These are phyloP conservation scores for Liquidambar formosana DNA, from an alignment of 164 flowering plant genomes.

Conservation along the genomic window DNA sequence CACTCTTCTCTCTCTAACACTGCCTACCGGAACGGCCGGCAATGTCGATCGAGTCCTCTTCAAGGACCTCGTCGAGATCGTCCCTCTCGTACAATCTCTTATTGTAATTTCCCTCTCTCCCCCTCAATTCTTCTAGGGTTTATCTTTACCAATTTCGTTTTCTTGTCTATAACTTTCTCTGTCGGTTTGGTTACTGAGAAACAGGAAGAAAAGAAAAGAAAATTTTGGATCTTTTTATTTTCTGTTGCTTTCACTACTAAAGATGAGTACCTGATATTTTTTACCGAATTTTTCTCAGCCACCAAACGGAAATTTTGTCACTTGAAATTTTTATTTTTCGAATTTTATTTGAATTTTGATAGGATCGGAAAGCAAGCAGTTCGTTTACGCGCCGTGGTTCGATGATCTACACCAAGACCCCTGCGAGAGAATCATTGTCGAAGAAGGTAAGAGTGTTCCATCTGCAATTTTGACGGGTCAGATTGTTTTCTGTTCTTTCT, in stretches of 20 bases:
- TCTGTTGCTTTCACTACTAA: too few relatives aligned
- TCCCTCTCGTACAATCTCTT: constrained; percentile 89
- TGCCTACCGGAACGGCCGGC: constrained; percentile 23
- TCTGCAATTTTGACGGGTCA: neutral
- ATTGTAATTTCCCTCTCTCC: constrained; percentile 49
- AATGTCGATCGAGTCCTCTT: constrained; percentile 68
- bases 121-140: constrained; percentile 2
- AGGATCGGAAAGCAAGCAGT: constrained; percentile 71
- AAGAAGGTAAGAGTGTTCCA: constrained; percentile 49
- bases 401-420: constrained; percentile 80
- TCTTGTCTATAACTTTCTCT: too few relatives aligned
- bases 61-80: constrained; percentile 79
- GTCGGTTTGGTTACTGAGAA: too few relatives aligned
- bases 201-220: too few relatives aligned
- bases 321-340: constrained; percentile 5
- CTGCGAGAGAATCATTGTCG: constrained; percentile 61
- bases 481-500: neutral
- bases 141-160: neutral
- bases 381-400: constrained; percentile 83
- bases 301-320: neutral
- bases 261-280: too few relatives aligned
- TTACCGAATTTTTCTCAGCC: neutral
- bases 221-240: too few relatives aligned
- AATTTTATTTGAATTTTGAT: neutral
- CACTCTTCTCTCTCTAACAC: constrained; percentile 37